Conservation (phyloP, 805 yeast genomes). For the Monosporozyma solicola region DNA sequence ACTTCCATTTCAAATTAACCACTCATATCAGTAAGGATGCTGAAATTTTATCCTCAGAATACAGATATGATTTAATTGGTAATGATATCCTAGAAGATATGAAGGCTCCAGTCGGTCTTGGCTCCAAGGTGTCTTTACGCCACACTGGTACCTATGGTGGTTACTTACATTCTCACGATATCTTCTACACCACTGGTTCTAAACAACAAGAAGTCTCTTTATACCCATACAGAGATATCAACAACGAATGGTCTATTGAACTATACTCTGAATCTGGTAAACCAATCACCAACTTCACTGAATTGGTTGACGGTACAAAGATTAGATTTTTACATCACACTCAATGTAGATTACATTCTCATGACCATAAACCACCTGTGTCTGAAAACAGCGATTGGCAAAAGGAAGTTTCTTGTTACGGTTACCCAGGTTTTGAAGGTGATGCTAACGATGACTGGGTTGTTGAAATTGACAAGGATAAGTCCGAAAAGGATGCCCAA, state of each 20-base stretch:
- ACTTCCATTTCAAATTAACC: conserved; percentile 52
- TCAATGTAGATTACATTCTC: conserved; percentile 70
- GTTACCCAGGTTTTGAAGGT: conserved; percentile 67
- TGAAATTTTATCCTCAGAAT: conserved; percentile 63
- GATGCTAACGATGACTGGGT: conserved; percentile 80
- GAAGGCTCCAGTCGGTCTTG: conserved; percentile 62
- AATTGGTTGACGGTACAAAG: conserved; percentile 59
- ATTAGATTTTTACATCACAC: conserved; percentile 59
- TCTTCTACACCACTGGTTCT: conserved; percentile 66
- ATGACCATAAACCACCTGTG: conserved; percentile 78
- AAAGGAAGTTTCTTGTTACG: conserved; percentile 72
- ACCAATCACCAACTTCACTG: conserved; percentile 51
- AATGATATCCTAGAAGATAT: conserved; percentile 51
- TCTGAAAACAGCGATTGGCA: conserved; percentile 66
- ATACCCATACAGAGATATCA: conserved; percentile 67
- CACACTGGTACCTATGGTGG: conserved; percentile 71
- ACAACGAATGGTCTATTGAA: conserved; percentile 66
- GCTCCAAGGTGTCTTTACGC: conserved; percentile 57
- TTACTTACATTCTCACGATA: conserved; percentile 69
- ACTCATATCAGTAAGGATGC: conserved; percentile 59
- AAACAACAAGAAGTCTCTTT: conserved; percentile 76
- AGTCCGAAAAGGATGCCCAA: conserved; percentile 46
- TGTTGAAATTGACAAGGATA: conserved; percentile 58
- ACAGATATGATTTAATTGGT: conserved; percentile 54
- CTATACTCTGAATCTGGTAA: conserved; percentile 50